Evolutionary conservation across 176 grass and related monocot species (phyloP), one percentile per base, ranked within the genome.

Genomic region (Phoenix roebelenii): DNA sequence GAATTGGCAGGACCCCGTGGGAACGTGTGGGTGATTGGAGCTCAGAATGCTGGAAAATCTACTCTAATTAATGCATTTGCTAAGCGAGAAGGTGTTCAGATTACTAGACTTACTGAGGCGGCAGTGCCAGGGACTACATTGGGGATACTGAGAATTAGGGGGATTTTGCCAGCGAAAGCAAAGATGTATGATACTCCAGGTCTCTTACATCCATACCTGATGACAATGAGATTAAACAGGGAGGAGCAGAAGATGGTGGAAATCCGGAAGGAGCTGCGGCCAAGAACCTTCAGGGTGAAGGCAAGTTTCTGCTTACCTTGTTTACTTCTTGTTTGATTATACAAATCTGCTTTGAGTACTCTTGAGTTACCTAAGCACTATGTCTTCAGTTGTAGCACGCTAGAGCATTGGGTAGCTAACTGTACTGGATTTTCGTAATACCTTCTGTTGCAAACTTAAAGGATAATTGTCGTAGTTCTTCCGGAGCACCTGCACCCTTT

Each of bases 141-240:
- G 20, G 92, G 92, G 39, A 90, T 90, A 74, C 70, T 96, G 52
- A 86, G 83, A 52, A 76, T 90, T 75, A 74, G 83, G 15, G 80
- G 83, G 18, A 80, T 96, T 73, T 79, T 96, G 63, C 92, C 92
- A 39, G 86, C 92, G 29, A 96, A 96, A 62, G 92, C 84, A 29
- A 96, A 96, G 64, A 87, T 96, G 92, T 90, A 84, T 73, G 92
- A 96, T 55, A 96, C 92, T 65, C 92, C 92, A 12, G 92, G 92
- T 25, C 73, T 96, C 65, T 74, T 96, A 63, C 92, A 96, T 62
- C 86, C 83, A 5, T 86, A 89, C 57, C 73, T 96, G 22, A 79
- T 96, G 74, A 52, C 74, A 25, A 85, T 90, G 77, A 83, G 86
- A 67, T 74, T 96, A 50, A 90, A 66, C 32, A 78, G 67, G 12